These are phyloP conservation scores for Beauveria scarabaeidicola DNA, from an alignment of 2,329 filamentous ascomycete species.

Conservation along the genomic window DNA sequence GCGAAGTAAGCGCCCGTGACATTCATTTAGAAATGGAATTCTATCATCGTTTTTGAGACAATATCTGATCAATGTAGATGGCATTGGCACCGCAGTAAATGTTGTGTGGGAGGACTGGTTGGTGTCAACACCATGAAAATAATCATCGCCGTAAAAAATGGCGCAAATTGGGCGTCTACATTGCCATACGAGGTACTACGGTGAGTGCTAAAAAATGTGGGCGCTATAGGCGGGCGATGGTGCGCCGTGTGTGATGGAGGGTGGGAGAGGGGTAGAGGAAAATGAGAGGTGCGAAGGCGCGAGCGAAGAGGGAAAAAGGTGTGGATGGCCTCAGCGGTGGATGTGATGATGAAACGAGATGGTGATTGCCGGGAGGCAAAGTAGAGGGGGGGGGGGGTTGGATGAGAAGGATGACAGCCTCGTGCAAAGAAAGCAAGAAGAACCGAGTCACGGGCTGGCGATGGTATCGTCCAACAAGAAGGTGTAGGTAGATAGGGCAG, in stretches of 20 bases:
- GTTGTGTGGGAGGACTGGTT: neutral
- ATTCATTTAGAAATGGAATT: too few species aligned
- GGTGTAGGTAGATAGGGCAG: neutral
- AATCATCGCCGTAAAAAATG: slow-evolving; percentile 6
- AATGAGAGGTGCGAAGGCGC: neutral
- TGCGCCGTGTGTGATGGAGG: slow-evolving; percentile 11
- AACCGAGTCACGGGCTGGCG: slow-evolving; percentile 6
- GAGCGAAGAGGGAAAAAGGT: neutral
- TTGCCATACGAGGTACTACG: neutral
- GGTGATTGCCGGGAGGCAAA: neutral
- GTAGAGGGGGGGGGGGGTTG: neutral
- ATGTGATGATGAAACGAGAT: neutral
- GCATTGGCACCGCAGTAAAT: neutral
- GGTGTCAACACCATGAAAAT: slow-evolving; percentile 11
- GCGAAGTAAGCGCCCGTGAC: too few species aligned
- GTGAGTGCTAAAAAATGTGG: neutral
- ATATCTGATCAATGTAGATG: neutral
- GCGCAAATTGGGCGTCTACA: slow-evolving; percentile 6
- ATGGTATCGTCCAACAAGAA: neutral
- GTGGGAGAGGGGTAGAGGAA: slow-evolving; percentile 9
- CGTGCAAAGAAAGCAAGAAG: neutral
- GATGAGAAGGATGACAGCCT: neutral
- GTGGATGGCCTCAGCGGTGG: neutral
- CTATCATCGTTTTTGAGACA: too few species aligned
- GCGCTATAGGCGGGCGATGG: slow-evolving; percentile 1